These are phyloP conservation scores for Pythium volutum DNA, from an alignment of 352 stramenopile species.

Conservation along the genomic window DNA sequence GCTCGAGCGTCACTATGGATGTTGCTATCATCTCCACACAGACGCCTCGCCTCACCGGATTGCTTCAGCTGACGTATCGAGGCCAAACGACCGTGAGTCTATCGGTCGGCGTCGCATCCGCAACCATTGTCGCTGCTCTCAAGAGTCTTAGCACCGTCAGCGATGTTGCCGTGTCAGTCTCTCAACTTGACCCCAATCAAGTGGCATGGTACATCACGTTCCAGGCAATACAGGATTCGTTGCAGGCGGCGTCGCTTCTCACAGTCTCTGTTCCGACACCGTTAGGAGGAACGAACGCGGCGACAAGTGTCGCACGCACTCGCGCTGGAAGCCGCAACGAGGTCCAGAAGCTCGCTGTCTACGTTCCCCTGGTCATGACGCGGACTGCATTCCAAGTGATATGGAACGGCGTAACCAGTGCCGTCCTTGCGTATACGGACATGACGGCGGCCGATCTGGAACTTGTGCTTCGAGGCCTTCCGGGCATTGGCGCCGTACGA, in stretches of 20 bases:
- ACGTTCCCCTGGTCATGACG: conserved; percentile 22
- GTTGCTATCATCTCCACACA: conserved; percentile 35
- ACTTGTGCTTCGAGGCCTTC: conserved; percentile 29
- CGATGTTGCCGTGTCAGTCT: conserved; percentile 22
- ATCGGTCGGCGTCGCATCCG: conserved; percentile 22
- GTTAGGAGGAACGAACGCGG: conserved; percentile 26
- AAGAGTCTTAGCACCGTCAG: conserved; percentile 20
- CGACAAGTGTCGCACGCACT: conserved; percentile 15
- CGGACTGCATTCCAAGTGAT: conserved; percentile 31
- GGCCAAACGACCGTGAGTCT: conserved; percentile 35
- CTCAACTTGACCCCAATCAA: conserved; percentile 1
- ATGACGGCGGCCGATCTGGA: conserved; percentile 37
- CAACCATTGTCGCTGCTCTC: conserved; percentile 28
- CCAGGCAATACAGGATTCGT: conserved; percentile 23
- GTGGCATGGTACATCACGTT: conserved; percentile 40
- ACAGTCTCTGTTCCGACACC: conserved; percentile 3
- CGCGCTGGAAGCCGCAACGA: conserved; percentile 28
- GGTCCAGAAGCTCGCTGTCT: conserved; percentile 42
- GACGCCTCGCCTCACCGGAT: conserved; percentile 37
- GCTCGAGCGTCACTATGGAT: conserved; percentile 33
- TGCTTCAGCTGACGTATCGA: conserved; percentile 34
- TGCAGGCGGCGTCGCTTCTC: conserved; percentile 23
- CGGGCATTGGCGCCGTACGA: conserved; percentile 26
- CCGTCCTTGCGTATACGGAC: conserved; percentile 19
- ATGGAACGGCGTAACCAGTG: conserved; percentile 35